Percentiles rank a stretch among this genome's conserved stretches.
Conservation (phyloP, 305 asterid genomes). For the Monarda citriodora region DNA sequence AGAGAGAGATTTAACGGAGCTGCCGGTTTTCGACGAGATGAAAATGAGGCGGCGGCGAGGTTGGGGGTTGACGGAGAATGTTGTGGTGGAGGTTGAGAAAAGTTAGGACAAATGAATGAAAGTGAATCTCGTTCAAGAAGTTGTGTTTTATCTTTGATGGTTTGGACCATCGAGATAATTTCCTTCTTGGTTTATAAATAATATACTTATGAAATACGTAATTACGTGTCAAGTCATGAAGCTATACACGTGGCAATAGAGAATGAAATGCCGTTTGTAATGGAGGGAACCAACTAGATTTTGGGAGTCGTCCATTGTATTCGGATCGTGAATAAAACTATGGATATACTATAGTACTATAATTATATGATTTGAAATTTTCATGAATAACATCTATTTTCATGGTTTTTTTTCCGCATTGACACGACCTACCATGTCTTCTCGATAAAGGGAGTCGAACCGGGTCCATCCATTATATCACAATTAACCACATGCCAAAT, state of each 20-base stretch:
- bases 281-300: constrained; percentile 5
- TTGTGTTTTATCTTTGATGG: not conserved
- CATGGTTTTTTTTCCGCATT: no score
- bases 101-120: not conserved
- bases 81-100: constrained; percentile 19
- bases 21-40: not conserved
- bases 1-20: not conserved
- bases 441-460: no score
- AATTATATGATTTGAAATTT: not conserved
- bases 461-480: no score
- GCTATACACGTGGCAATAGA: not conserved
- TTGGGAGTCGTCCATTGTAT: constrained; percentile 16
- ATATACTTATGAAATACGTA: not conserved
- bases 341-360: not conserved
- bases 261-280: constrained; percentile 1
- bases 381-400: not conserved
- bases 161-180: constrained; percentile 3
- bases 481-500: no score
- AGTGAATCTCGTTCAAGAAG: not conserved
- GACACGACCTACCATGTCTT: no score
- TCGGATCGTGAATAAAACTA: constrained; percentile 17
- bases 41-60: not conserved
- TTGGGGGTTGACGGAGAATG: not conserved
- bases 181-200: not conserved
- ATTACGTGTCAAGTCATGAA: not conserved